Base-by-base conservation (phyloP, 371 early-diverging fungal species). In the Mucor ambiguus region DNA sequence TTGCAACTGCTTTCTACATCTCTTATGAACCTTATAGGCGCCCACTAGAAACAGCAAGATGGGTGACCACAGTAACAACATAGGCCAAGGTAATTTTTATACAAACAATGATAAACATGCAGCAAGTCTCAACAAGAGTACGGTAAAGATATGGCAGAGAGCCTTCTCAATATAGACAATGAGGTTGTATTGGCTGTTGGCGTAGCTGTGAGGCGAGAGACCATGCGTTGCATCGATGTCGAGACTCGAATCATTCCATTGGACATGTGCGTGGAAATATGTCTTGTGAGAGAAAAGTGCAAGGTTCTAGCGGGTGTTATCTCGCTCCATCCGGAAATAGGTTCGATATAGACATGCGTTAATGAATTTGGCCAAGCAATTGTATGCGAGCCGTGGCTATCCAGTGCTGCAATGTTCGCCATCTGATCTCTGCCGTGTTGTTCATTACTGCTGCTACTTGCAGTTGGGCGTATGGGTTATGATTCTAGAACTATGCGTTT, bases 371-470 rank as follows among this genome's bases (percentile, higher is more conserved):
- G 28, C 28, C 9, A 4, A 44, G n/a, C n/a, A 20, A 10, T 43
- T 0, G 11, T 10, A 49, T 44, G 20, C 44, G 20, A 20, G 18
- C 20, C 6, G 20, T 44, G 44, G 20, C 20, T 44, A n/a, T 8
- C 20, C 9, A 44, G 14, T 22, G 22, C 10, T 46, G 46, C 4
- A 22, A 46, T 46, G 9, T 22, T 24, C 1, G 22, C 46, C 22
- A 22, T n/a, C 22, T 46, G 46, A 26, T 28, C 28, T 5, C 41
- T 41, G 4, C 18, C 18, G 41, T 18, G 16, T 18, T 52, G 16
- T 52, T 28, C 52, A 52, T 52, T 52, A 52, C 28, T 52, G 52
- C 28, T 52, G 52, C 28, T 52, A 16, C 24, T 52, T 52, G 14
- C 12, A 52, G 5, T 28, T 20, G 46, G 46, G 46, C 24, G 22